Base-by-base conservation (phyloP, 1,139 yeast species). In the Suhomyces anneliseae region DNA sequence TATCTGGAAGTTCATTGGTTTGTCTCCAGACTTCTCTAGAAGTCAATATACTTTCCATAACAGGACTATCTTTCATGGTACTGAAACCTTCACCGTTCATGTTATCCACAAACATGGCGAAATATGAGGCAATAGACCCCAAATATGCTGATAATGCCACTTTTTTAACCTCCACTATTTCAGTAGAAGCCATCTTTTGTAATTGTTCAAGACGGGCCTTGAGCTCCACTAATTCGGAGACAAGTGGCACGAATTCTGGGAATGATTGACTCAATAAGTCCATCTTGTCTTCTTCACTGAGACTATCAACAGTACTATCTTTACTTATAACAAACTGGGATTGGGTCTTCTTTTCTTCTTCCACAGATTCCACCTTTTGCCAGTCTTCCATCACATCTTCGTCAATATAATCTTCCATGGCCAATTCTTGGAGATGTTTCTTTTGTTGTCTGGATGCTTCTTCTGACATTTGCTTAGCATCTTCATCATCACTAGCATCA, bases 1-100 rank as follows among this genome's bases (percentile, higher is more conserved):
- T 50, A 15, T 69, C 72, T 6, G 76, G 73, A 36, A 85, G 62
- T 48, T 70, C 81, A 43, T 64, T 74, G 3, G 90, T 92, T 57
- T 85, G 92, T 62, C 95, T 79, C 97, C 97, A 92, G n/a, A 87
- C 78, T 62, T 90, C 97, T 55, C 95, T 78, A 3, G 93, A 77
- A 46, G 87, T 83, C 49, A 92, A 72, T 39, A 92, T 85, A 32
- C 86, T 79, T 59, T 88, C 92, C 96, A 92, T 90, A 2, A 92
- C 86, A 2, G 93, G 88, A 56, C 86, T 92, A 48, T 88, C 95
- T 58, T 87, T 90, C 85, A 92, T 82, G 31, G 85, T 74, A 33
- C 64, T 51, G 58, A 85, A 83, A 8, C 76, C 75, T 45, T 83
- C 87, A 6, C 76, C 81, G 37, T 72, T 72, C 47, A 85, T 66